Conservation (phyloP, 169 alveolate species). For the Eimeria praecox region DNA sequence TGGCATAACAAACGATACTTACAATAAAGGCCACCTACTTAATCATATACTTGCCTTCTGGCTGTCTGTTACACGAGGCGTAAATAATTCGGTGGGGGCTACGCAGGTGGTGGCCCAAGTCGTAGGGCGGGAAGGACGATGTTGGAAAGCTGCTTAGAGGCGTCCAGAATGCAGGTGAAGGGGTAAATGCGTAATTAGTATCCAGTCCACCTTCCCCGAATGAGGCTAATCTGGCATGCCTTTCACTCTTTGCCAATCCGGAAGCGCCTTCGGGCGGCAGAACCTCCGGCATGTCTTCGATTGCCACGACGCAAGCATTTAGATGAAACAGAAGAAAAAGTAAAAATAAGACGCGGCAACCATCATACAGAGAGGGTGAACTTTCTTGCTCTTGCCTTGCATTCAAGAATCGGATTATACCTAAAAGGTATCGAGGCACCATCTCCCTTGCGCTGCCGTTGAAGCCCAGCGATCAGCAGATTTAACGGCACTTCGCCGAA, state of each 20-base stretch:
- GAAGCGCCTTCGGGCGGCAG: background rate
- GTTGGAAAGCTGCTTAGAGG: slow-evolving; percentile 38
- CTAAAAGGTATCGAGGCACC: background rate
- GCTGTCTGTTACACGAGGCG: slow-evolving; percentile 75
- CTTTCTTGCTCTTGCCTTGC: background rate
- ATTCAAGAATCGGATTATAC: background rate
- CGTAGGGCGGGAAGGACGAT: slow-evolving; percentile 58
- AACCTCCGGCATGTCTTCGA: background rate
- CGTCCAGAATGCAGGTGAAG: slow-evolving; percentile 62
- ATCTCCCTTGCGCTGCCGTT: slow-evolving; percentile 1
- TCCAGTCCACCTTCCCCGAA: background rate
- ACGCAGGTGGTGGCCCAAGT: slow-evolving; percentile 47
- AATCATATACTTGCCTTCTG: slow-evolving; percentile 27
- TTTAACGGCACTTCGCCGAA: background rate
- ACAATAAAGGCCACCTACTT: background rate
- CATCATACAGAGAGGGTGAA: background rate
- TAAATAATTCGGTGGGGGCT: slow-evolving; percentile 41
- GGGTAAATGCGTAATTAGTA: slow-evolving; percentile 16
- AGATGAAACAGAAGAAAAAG: background rate
- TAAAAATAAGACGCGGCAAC: background rate
- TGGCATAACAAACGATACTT: background rate
- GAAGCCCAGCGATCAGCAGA: background rate
- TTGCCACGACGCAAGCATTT: background rate
- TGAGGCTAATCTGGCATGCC: background rate
- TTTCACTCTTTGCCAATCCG: background rate